Conservation (phyloP, 2,329 filamentous ascomycete species). For the Talaromyces sp. region DNA sequence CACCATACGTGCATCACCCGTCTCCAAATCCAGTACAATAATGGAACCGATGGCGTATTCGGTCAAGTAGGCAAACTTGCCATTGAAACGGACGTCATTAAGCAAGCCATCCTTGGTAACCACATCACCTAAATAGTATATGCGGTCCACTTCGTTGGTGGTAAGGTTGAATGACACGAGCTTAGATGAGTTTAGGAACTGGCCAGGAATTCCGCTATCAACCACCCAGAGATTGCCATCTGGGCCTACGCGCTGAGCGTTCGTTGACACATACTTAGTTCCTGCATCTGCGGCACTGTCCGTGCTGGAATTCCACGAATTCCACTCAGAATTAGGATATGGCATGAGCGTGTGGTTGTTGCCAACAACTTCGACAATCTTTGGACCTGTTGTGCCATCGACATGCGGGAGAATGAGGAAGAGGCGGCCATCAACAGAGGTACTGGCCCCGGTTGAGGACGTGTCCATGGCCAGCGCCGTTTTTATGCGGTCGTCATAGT, state of each 20-base stretch:
- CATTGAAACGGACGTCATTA: constrained; percentile 33
- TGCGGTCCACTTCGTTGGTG: constrained; percentile 26
- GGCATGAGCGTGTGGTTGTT: not conserved
- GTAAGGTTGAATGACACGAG: constrained; percentile 28
- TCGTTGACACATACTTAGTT: not conserved
- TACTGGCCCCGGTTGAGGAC: constrained; percentile 2
- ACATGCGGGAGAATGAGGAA: constrained; percentile 25
- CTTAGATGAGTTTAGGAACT: constrained; percentile 15
- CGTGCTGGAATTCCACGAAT: constrained; percentile 15
- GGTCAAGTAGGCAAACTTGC: constrained; percentile 21
- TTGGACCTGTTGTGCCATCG: constrained; percentile 25
- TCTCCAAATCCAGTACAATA: constrained; percentile 23
- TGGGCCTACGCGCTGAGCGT: constrained; percentile 13
- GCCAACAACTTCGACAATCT: constrained; percentile 15
- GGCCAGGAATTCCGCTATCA: constrained; percentile 9
- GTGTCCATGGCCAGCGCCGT: not conserved
- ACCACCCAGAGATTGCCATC: constrained; percentile 15
- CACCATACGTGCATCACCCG: constrained; percentile 7
- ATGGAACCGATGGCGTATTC: constrained; percentile 12
- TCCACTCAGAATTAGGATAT: constrained; percentile 11
- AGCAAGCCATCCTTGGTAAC: constrained; percentile 23
- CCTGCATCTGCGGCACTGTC: constrained; percentile 2
- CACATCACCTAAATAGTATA: constrained; percentile 29
- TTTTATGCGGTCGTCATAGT: not conserved
- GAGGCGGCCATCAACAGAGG: constrained; percentile 22